A percentile compares a stretch with the other conserved stretches of the same genome.
phyloP scores from a whole-genome alignment of 1,139 yeast species.

The Yamadazyma oceani region DNA sequence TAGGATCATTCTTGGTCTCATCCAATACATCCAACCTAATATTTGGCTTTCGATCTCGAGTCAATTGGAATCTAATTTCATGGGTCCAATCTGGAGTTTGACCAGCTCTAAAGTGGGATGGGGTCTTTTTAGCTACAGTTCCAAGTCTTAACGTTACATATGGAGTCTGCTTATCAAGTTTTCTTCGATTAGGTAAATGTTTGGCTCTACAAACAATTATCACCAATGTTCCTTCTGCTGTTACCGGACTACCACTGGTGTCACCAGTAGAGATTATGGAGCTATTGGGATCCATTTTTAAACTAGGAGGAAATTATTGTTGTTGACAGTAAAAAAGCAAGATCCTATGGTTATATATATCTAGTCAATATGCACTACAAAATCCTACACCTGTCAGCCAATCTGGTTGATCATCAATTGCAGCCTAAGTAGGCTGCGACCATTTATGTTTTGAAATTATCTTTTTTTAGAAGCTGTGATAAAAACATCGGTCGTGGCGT shows the following conservation, averaged over 20 bases:
- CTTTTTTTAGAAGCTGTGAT: neutral
- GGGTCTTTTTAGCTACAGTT: conserved; percentile 76
- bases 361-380: no score
- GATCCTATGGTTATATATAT: no score
- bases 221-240: conserved; percentile 49
- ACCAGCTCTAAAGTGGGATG: conserved; percentile 77
- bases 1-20: conserved; percentile 83
- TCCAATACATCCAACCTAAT: conserved; percentile 78
- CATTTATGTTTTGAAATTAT: neutral
- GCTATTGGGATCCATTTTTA: conserved; percentile 7
- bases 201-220: conserved; percentile 54
- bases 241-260: conserved; percentile 20
- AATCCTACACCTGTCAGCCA: no score
- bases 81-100: conserved; percentile 89
- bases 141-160: conserved; percentile 79
- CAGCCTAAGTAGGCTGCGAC: conserved; percentile 1
- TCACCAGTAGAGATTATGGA: conserved; percentile 5
- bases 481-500: no score
- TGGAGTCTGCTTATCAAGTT: conserved; percentile 86
- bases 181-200: conserved; percentile 79
- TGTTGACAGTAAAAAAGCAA: no score
- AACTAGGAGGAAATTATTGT: neutral
- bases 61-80: conserved; percentile 66
- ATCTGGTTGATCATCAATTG: neutral
- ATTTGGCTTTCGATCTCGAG: conserved; percentile 60